A percentile compares a stretch with the other conserved stretches of the same genome.
These are phyloP conservation scores for Penicillium sp. DNA, from an alignment of 2,329 filamentous ascomycete genomes.

Conservation along the genomic window DNA sequence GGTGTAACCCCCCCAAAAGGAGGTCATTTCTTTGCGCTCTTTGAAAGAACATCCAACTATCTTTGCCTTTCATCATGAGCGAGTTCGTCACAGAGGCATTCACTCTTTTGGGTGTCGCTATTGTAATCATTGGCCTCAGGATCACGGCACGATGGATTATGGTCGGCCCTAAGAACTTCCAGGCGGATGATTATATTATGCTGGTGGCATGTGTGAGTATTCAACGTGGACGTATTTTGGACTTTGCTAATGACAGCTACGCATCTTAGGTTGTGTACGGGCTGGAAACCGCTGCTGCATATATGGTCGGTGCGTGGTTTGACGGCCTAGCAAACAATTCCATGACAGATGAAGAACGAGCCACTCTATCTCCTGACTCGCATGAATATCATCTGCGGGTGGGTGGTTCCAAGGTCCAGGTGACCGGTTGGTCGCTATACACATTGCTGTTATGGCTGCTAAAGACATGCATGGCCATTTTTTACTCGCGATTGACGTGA, in stretches of 20 bases:
- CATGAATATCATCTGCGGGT: conserved; percentile 53
- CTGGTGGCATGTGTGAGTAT: conserved; percentile 52
- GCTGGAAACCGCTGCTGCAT: conserved; percentile 51
- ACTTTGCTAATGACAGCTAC: background rate
- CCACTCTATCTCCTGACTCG: conserved; percentile 44
- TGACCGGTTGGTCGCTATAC: conserved; percentile 58
- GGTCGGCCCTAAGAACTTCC: conserved; percentile 53
- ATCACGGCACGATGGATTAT: conserved; percentile 50
- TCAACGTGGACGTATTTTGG: background rate
- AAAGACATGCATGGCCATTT: conserved; percentile 57
- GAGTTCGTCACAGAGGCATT: conserved; percentile 50
- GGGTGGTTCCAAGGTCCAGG: conserved; percentile 54
- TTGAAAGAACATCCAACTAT: background rate
- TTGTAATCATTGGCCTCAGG: conserved; percentile 53
- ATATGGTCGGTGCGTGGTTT: conserved; percentile 51
- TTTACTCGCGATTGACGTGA: conserved; percentile 57
- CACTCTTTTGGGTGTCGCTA: conserved; percentile 52
- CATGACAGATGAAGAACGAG: conserved; percentile 55
- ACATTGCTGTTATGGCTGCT: conserved; percentile 54
- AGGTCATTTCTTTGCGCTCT: background rate
- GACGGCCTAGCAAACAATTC: conserved; percentile 58
- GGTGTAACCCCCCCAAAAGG: conserved; percentile 7
- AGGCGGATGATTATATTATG: conserved; percentile 62
- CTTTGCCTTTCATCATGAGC: conserved; percentile 9
- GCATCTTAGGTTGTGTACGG: conserved; percentile 50